Conservation (phyloP, 2,329 filamentous ascomycete species). For the Aspergillus sp. region DNA sequence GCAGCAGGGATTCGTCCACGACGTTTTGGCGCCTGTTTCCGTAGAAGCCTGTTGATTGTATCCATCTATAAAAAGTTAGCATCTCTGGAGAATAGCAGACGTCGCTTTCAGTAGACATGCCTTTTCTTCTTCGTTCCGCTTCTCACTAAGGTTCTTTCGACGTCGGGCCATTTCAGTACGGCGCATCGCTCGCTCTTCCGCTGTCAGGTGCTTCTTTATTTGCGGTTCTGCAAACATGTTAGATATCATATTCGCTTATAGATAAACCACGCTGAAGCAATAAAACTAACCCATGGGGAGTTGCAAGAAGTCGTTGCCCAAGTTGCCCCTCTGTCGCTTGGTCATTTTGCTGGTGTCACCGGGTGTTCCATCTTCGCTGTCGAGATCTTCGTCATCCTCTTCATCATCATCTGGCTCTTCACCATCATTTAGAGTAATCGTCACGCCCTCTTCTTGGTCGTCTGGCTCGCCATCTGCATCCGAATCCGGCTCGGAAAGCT, state of each 20-base stretch:
- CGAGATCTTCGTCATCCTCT: slow-evolving; percentile 45
- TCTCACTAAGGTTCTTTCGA: slow-evolving; percentile 72
- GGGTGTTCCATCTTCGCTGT: slow-evolving; percentile 42
- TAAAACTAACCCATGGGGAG: slow-evolving; percentile 54
- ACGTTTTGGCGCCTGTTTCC: slow-evolving; percentile 64
- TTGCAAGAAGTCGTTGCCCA: slow-evolving; percentile 52
- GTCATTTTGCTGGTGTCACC: slow-evolving; percentile 66
- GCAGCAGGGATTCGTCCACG: slow-evolving; percentile 49
- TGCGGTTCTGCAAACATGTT: slow-evolving; percentile 56
- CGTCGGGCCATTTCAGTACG: slow-evolving; percentile 72
- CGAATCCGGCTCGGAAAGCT: slow-evolving; percentile 47
- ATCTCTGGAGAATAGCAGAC: not conserved
- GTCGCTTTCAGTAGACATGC: slow-evolving; percentile 45
- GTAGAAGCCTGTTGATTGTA: slow-evolving; percentile 66
- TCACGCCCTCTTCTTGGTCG: slow-evolving; percentile 49
- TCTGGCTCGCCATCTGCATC: slow-evolving; percentile 50
- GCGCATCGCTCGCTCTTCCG: slow-evolving; percentile 71
- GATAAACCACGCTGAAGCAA: not conserved
- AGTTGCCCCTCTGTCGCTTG: slow-evolving; percentile 64
- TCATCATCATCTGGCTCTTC: slow-evolving; percentile 43
- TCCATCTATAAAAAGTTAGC: slow-evolving; percentile 54
- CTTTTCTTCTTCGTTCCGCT: slow-evolving; percentile 78
- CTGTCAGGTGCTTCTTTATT: slow-evolving; percentile 70
- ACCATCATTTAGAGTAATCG: slow-evolving; percentile 36
- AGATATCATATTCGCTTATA: slow-evolving; percentile 6